Evolutionary conservation across 2,329 filamentous ascomycete genomes (phyloP).

Genomic region (Knufia fluminis): DNA sequence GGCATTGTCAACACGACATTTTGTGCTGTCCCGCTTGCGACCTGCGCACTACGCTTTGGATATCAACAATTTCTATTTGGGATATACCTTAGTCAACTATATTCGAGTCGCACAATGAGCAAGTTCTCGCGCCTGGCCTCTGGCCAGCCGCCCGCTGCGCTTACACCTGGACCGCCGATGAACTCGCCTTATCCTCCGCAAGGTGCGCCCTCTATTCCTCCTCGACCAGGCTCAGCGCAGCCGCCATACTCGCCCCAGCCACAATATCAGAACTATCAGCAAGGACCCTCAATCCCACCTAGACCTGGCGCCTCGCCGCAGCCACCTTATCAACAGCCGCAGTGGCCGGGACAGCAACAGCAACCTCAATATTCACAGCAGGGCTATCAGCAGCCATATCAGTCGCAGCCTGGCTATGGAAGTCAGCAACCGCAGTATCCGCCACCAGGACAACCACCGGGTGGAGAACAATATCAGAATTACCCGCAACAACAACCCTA

Average conservation of each 20-base stretch:
- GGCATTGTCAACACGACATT: not conserved
- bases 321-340: constrained; percentile 21
- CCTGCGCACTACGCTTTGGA: constrained; percentile 13
- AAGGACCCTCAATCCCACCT: constrained; percentile 28
- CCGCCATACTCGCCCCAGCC: constrained; percentile 28
- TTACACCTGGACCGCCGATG: constrained; percentile 1
- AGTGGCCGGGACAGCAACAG: constrained; percentile 32
- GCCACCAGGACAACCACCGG: not conserved
- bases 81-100: constrained; percentile 14
- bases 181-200: constrained; percentile 11
- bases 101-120: constrained; percentile 24
- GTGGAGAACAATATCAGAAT: constrained; percentile 16
- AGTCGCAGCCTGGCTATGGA: constrained; percentile 30
- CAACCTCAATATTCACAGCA: constrained; percentile 25
- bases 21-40: constrained; percentile 11
- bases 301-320: constrained; percentile 29
- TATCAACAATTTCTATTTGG: constrained; percentile 5
- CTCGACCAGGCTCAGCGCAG: constrained; percentile 31
- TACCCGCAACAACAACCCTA: constrained; percentile 22
- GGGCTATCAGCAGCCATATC: constrained; percentile 23
- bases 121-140: constrained; percentile 21
- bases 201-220: constrained; percentile 9
- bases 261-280: constrained; percentile 30
- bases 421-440: constrained; percentile 34
- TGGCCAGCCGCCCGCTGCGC: constrained; percentile 9